Base-by-base conservation (phyloP, 768 basidiomycete genomes). In the Crepidotus variabilis region DNA sequence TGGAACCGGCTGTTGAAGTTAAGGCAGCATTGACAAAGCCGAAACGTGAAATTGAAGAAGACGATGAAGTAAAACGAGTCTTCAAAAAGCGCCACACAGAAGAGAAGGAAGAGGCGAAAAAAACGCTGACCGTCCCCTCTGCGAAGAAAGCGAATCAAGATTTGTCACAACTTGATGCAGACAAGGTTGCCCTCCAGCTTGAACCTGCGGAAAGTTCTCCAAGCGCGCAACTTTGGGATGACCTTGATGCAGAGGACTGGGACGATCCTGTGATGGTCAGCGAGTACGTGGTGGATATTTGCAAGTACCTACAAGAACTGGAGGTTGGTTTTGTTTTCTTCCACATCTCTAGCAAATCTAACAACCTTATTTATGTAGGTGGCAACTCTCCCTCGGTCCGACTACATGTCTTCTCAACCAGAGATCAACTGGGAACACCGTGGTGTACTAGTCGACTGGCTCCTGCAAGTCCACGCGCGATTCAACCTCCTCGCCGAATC, bases 201-300 rank as follows among this genome's bases (percentile, higher is more conserved):
- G 75, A 74, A 11, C 61, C 69, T 28, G 70, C 73, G n/a, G 74
- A 73, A n/a, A 55, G 78, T 75, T 54, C 59, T 52, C 1, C 65
- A 74, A 55, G 78, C 77, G 59, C 61, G 75, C 65, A 75, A 79
- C 67, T 67, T 14, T 95, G 91, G 92, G 85, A 86, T 36, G 94
- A 96, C 63, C 77, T 96, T 14, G 94, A 98, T 61, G 85, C 84
- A 2, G 92, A 88, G 20, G 95, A 98, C 68, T 84, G 77, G 52
- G 90, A 92, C 57, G 93, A 97, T 65, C 94, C 94, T 23, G 72
- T 84, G 57, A 95, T 94, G 92, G 94, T 93, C 55, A 88, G 86
- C 72, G 90, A 95, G 71, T 97, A 97, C 66, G 92, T 95, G 49
- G 75, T 71, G 13, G 94, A 95, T 56, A 91, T 95, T 52, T 93